Evolutionary conservation across 164 flowering plant species (phyloP).

Genomic region (Stephania japonica): DNA sequence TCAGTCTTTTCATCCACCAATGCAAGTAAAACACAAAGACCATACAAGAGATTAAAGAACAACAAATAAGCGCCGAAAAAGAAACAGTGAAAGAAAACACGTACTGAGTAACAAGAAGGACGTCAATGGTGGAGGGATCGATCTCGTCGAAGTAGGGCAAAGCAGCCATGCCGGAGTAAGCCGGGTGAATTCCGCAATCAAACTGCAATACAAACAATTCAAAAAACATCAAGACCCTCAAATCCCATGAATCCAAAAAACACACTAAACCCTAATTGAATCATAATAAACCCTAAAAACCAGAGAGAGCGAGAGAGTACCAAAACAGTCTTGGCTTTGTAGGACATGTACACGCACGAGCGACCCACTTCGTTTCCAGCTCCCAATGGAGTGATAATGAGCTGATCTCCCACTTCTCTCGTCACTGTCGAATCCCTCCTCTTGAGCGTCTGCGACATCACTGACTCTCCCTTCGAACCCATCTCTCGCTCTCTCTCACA

Average conservation of each 20-base stretch:
- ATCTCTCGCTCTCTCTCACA: conserved; percentile 7
- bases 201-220: conserved; percentile 34
- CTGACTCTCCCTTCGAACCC: conserved; percentile 7
- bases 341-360: conserved; percentile 91
- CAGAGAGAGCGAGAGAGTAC: conserved; percentile 19
- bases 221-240: background rate
- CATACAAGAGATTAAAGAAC: background rate
- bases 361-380: conserved; percentile 99
- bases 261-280: conserved; percentile 1
- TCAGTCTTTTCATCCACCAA: background rate
- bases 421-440: conserved; percentile 41
- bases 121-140: conserved; percentile 88
- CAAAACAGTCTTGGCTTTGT: conserved; percentile 57
- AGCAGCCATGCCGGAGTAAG: conserved; percentile 92
- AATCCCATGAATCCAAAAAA: background rate
- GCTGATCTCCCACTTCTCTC: conserved; percentile 67
- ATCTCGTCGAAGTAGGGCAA: conserved; percentile 97
- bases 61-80: background rate
- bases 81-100: conserved; percentile 11
- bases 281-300: background rate
- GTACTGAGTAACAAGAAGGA: conserved; percentile 93
- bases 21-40: background rate
- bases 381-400: conserved; percentile 82
- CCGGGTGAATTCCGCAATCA: conserved; percentile 98
- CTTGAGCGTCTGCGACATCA: conserved; percentile 37